Base-by-base conservation (phyloP, 176 grass and related monocot species). In the Triticum turgidum region DNA sequence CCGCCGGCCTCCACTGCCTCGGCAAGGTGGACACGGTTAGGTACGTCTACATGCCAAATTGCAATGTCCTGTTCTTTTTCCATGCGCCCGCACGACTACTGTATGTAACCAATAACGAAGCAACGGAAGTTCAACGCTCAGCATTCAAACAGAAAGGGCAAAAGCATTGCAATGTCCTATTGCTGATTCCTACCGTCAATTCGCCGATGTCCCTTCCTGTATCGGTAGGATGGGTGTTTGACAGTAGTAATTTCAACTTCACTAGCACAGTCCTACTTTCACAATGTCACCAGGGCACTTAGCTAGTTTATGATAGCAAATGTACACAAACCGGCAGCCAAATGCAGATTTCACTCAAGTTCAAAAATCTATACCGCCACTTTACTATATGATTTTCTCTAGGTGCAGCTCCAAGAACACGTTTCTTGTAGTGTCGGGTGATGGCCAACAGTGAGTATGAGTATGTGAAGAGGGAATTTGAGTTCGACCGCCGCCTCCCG, bases 371-470 rank as follows among this genome's bases (percentile, higher is more conserved):
- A 52, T 51, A 52, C 73, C 7, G 7, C 14, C 24, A 21, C 11
- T 74, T 27, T 47, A 6, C 70, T 45, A 73, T 45, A 73, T 25
- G 21, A 25, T 45, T 73, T 41, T 45, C 39, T 73, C n/a, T 45
- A 73, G 39, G 70, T 45, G 41, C 15, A 24, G 12, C 71, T 25
- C 71, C 41, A 74, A 74, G n/a, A 76, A 76, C 73, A 51, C 42
- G 44, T 51, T 44, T 52, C 13, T 76, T 52, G 25, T 76, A 45
- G 44, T 25, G 25, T 76, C 27, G 1, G 74, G 38, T 34, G 45
- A 94, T 97, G 95, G 92, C 88, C 1, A 97, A 94, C 69, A 97
- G 90, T 70, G 88, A 91, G 77, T 97, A 92, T 5, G 95, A 94
- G 87, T 97, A 94, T 41, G 92, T 97, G 59, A 97, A 97, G 95